A percentile compares a stretch with the other conserved stretches of the same genome.
Evolutionary conservation across 257 asterid genomes (phyloP).

Genomic region (Osmanthus fragrans): DNA sequence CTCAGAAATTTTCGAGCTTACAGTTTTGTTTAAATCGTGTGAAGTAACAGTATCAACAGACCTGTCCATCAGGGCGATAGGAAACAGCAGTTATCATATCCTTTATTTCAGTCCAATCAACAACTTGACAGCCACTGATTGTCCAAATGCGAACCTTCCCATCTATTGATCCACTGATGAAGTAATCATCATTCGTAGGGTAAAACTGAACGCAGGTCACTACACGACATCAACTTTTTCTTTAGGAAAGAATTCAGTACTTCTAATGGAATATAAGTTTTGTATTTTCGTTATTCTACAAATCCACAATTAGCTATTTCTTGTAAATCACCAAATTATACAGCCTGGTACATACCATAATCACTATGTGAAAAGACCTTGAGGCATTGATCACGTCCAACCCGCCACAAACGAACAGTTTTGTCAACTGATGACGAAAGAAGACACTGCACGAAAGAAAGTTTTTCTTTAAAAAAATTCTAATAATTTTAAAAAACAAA

Average conservation of each 20-base stretch:
- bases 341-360: constrained; percentile 53
- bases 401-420: constrained; percentile 91
- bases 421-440: constrained; percentile 85
- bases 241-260: constrained; percentile 25
- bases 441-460: constrained; percentile 56
- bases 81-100: constrained; percentile 91
- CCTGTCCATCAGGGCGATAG: constrained; percentile 86
- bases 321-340: neutral
- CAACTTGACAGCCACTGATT: constrained; percentile 62
- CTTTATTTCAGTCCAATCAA: constrained; percentile 77
- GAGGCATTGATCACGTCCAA: constrained; percentile 73
- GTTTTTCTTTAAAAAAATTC: neutral
- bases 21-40: neutral
- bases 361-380: constrained; percentile 72
- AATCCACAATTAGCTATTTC: neutral
- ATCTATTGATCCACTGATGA: constrained; percentile 93
- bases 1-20: neutral
- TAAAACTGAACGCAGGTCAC: constrained; percentile 86
- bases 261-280: constrained; percentile 7
- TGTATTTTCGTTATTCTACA: neutral
- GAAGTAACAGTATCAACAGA: constrained; percentile 28
- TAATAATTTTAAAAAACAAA: neutral
- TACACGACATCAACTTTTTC: constrained; percentile 38
- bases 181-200: constrained; percentile 69
- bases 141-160: constrained; percentile 96